Conservation (phyloP, 306 rosid species). For the Cucurbita pepo region DNA sequence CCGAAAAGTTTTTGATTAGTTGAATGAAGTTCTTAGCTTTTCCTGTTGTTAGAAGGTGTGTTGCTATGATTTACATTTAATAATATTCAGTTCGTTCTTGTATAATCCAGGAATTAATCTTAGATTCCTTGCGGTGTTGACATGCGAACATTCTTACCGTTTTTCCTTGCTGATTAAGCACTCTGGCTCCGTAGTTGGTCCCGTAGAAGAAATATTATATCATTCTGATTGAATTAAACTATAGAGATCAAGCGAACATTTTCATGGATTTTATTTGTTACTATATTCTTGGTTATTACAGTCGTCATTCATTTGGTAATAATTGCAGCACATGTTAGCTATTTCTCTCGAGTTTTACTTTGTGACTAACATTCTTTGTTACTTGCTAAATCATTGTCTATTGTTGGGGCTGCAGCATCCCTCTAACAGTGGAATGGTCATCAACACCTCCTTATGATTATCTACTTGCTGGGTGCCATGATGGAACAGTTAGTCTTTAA, state of each 20-base stretch:
- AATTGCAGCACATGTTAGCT: background rate
- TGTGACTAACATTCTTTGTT: conserved; percentile 1
- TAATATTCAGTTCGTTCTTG: background rate
- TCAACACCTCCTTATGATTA: conserved; percentile 56
- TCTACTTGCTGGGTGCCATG: conserved; percentile 85
- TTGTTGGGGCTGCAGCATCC: conserved; percentile 50
- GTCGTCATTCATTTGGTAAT: background rate
- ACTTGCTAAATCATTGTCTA: background rate
- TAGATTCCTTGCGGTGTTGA: background rate
- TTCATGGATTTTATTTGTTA: background rate
- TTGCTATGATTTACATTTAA: background rate
- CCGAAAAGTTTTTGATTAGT: background rate
- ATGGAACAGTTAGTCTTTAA: conserved; percentile 60
- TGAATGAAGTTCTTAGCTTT: background rate
- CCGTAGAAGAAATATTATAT: background rate
- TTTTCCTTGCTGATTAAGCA: background rate
- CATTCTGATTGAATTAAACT: background rate
- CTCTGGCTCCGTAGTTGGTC: background rate
- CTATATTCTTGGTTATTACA: background rate
- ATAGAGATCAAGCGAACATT: background rate
- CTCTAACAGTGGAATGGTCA: conserved; percentile 90
- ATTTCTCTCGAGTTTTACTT: background rate
- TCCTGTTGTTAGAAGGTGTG: background rate
- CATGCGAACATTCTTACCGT: background rate
- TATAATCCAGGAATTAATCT: background rate